Conservation (phyloP, 2,329 filamentous ascomycete species). For the Emergomyces orientalis region DNA sequence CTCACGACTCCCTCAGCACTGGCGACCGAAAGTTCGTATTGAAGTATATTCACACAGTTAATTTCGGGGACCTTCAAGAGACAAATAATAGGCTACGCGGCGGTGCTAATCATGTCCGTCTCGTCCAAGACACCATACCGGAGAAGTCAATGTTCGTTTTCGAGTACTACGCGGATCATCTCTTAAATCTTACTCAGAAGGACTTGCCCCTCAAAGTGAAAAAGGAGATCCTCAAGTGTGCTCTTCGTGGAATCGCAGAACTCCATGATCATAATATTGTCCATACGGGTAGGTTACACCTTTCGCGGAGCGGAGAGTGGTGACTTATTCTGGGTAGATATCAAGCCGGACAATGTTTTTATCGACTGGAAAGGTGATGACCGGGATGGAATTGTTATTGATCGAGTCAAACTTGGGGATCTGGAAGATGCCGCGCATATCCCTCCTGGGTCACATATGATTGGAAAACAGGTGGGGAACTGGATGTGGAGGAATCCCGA, state of each 20-base stretch:
- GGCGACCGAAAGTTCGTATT: constrained; percentile 10
- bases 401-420: constrained; percentile 21
- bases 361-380: constrained; percentile 24
- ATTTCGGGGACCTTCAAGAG: constrained; percentile 9
- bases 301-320: background rate
- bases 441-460: constrained; percentile 15
- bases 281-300: constrained; percentile 21
- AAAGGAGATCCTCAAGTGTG: constrained; percentile 38
- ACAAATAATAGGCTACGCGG: constrained; percentile 15
- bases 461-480: constrained; percentile 21
- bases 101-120: constrained; percentile 26
- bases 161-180: constrained; percentile 36
- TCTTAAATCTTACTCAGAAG: constrained; percentile 36
- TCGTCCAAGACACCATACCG: constrained; percentile 35
- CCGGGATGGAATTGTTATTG: constrained; percentile 13
- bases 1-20: constrained; percentile 7
- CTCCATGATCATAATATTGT: constrained; percentile 30
- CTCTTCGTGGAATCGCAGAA: constrained; percentile 30
- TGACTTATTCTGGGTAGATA: constrained; percentile 18
- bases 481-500: constrained; percentile 31
- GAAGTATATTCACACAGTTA: constrained; percentile 10
- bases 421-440: constrained; percentile 20
- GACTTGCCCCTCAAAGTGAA: constrained; percentile 29
- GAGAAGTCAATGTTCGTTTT: constrained; percentile 40
- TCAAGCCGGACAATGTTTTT: constrained; percentile 30